A percentile compares a stretch with the other conserved stretches of the same genome.
phyloP scores from a whole-genome alignment of 148 eudicot species.

The Bassia scoparia region DNA sequence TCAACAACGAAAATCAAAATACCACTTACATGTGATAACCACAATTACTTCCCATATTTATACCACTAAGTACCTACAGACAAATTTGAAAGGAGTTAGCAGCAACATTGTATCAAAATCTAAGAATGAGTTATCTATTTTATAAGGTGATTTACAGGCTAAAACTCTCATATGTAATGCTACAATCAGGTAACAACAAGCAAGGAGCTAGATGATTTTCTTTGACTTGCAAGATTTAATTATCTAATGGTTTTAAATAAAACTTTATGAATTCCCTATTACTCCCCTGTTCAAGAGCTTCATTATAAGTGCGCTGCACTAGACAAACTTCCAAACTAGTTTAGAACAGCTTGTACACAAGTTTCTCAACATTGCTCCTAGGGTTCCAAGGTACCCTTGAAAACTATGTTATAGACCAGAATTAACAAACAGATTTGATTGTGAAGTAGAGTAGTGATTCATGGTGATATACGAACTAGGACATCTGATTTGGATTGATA shows the following conservation, averaged over 20 bases:
- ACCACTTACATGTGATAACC: constrained; percentile 86
- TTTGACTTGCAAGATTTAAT: not conserved
- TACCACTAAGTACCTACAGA: constrained; percentile 90
- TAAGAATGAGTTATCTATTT: too few species aligned
- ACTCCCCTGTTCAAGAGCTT: not conserved
- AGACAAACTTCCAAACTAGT: not conserved
- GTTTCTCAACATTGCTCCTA: not conserved
- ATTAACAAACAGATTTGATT: too few species aligned
- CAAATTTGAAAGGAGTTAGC: constrained; percentile 8
- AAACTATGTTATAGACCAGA: not conserved
- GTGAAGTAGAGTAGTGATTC: too few species aligned
- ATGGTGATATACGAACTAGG: too few species aligned
- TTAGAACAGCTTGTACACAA: not conserved
- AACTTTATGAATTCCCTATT: not conserved
- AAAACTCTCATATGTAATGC: not conserved
- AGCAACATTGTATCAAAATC: too few species aligned
- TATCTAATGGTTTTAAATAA: not conserved
- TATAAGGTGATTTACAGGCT: too few species aligned
- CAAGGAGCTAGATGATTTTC: not conserved
- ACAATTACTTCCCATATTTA: constrained; percentile 94
- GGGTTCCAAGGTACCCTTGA: not conserved
- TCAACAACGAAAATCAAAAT: too few species aligned
- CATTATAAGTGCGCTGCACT: not conserved
- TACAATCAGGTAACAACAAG: not conserved
- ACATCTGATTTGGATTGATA: too few species aligned